Base-by-base conservation (phyloP, 2,329 filamentous ascomycete species). In the Cercospora sp. region DNA sequence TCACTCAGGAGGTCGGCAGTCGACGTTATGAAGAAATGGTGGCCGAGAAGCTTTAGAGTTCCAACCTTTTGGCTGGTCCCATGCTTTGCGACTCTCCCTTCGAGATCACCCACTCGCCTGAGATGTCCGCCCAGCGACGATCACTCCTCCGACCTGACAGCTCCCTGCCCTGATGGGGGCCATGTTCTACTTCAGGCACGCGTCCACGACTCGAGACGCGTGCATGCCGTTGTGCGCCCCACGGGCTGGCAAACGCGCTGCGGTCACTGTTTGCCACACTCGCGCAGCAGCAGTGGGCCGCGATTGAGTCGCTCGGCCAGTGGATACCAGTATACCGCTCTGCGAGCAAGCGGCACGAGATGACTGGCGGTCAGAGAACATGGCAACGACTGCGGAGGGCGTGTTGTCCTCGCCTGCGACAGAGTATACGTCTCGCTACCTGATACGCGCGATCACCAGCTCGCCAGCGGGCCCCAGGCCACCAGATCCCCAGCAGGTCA, bases 171-270 rank as follows among this genome's bases (percentile, higher is more conserved):
- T 28, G 18, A 20, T 48, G n/a, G 45, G 45, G 45, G 45, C 45
- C 45, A 23, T 51, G 45, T 23, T 51, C 45, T 51, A 9, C 45
- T 28, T 13, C 48, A 55, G 48, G 55, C 28, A 59, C 28, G 55
- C 55, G 31, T 59, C 55, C 55, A 36, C 48, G 48, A 36, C 55
- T 36, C 55, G 30, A 59, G 55, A 59, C 55, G 55, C 55, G 55
- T 59, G 55, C 55, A 58, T 58, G 55, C 55, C 55, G 30, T 60
- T 53, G 48, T 53, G 48, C 48, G 48, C 48, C 45, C 45, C 45
- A 10, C 45, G 45, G 60, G 39, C 33, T 26, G 60, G 60, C 60
- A 62, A 28, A 62, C 60, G 60, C 60, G 60, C 60, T 23, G 33
- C 23, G 23, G 20, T 60, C 58, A 26, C 58, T 60, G 58, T 60